Evolutionary conservation across 192 early-diverging fungal genomes (phyloP), one percentile per base, ranked within the genome.

Genomic region (Rhizoclosmatium globosum): DNA sequence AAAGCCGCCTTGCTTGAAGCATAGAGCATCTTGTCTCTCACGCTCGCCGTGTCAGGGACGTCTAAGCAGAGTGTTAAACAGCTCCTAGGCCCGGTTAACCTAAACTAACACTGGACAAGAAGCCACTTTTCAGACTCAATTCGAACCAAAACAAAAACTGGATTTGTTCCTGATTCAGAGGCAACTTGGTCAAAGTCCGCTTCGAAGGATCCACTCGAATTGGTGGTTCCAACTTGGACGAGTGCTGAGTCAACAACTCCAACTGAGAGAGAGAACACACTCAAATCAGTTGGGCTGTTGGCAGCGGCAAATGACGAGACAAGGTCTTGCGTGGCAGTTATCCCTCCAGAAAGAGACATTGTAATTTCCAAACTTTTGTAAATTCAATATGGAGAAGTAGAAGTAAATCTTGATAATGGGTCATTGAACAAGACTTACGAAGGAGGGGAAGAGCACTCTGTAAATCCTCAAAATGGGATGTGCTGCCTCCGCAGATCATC

Each of bases 1-100:
- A 97, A 81, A 4, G 94, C 91, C 11, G 93, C 92, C 68, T 93
- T 91, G 31, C 94, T 91, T 4, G 96, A 91, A 11, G 97, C 95
- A 77, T 97, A 96, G 47, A 99, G 86, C 96, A 97, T 99, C 71
- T 79, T 79, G 21, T 79, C 78, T 13, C 78, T 61, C 13, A 79
- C 71, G 7, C 39, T 23, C 3, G 78, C 78, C n/a, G 42, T 21
- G 57, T 79, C 78, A 4, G 78, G 78, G 47, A 79, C 70, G 45
- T 74, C 77, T 78, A 47, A 46, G 38, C 9, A 2, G 31, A 56
- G 41, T 3, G 31, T 64, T n/a, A 31, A 31, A n/a, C 9, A 64
- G 42, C 19, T 2, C 43, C 47, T 13, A n/a, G 19, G 17, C 17
- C 11, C 11, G 0, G 17, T 1, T 46, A 43, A 13, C 67, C 11